phyloP scores from a whole-genome alignment of 371 early-diverging fungal species.

The Cokeromyces recurvatus region DNA sequence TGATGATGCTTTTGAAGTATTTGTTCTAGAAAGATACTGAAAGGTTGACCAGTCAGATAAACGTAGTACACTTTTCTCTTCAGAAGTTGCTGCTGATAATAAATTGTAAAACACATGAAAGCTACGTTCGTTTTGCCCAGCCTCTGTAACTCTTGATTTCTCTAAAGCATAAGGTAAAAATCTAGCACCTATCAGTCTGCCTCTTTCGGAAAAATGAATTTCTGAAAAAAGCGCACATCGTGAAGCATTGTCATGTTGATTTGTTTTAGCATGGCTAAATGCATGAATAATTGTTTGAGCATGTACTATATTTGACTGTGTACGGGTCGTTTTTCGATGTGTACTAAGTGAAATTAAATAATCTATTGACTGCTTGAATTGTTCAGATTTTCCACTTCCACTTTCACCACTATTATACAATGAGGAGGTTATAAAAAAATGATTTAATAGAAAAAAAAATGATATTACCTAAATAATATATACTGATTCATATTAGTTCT shows the following conservation, averaged over 20 bases:
- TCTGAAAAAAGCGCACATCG: conserved; percentile 83
- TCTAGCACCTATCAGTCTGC: conserved; percentile 82
- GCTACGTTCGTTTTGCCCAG: conserved; percentile 70
- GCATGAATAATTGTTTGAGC: conserved; percentile 70
- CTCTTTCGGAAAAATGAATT: conserved; percentile 81
- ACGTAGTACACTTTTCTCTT: conserved; percentile 13
- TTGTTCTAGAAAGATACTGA: conserved; percentile 34
- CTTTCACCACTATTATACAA: conserved; percentile 72
- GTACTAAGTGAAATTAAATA: conserved; percentile 68
- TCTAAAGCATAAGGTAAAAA: conserved; percentile 84
- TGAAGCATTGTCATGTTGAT: conserved; percentile 76
- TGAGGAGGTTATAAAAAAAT: conserved; percentile 1
- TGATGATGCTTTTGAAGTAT: conserved; percentile 30
- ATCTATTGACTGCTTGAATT: conserved; percentile 55
- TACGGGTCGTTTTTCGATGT: conserved; percentile 71
- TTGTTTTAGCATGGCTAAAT: conserved; percentile 80
- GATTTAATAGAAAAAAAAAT: background rate
- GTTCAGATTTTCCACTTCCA: conserved; percentile 84
- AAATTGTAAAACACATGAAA: conserved; percentile 92
- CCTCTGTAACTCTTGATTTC: conserved; percentile 61
- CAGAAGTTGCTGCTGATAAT: conserved; percentile 35
- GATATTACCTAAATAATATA: conserved; percentile 60
- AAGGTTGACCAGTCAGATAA: conserved; percentile 24
- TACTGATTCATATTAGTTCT: conserved; percentile 75
- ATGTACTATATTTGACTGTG: conserved; percentile 67